These are phyloP conservation scores for Backusella psychrophila DNA, from an alignment of 192 early-diverging fungal species.

Conservation along the genomic window DNA sequence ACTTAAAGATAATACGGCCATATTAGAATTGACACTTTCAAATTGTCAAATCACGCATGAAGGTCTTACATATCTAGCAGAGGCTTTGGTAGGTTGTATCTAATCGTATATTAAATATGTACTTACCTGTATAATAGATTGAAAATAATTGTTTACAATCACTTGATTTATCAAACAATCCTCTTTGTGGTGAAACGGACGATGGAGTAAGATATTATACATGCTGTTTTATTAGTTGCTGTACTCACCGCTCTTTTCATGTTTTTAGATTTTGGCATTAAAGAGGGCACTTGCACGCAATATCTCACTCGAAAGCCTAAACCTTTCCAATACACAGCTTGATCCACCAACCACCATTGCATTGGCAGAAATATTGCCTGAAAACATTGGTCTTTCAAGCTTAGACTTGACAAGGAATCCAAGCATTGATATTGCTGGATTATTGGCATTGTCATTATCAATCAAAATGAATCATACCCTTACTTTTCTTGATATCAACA, in stretches of 20 bases:
- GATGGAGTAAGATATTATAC: constrained; percentile 17
- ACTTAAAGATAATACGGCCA: not conserved
- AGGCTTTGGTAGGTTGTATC: constrained; percentile 41
- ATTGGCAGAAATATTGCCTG: constrained; percentile 80
- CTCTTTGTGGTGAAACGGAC: constrained; percentile 19
- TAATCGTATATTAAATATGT: not conserved
- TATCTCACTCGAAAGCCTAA: constrained; percentile 1
- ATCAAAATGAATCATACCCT: constrained; percentile 79
- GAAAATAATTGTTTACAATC: constrained; percentile 16
- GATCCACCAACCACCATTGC: constrained; percentile 57
- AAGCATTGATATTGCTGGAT: constrained; percentile 74
- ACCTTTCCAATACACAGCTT: constrained; percentile 17
- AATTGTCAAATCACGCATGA: constrained; percentile 45
- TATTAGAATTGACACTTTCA: constrained; percentile 16
- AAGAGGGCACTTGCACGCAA: constrained; percentile 20
- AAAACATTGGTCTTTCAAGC: constrained; percentile 61
- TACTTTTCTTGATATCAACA: constrained; percentile 35
- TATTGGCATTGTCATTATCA: constrained; percentile 80
- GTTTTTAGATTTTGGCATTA: constrained; percentile 11
- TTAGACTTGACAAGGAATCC: constrained; percentile 81
- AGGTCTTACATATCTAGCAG: constrained; percentile 42
- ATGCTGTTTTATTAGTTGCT: not conserved
- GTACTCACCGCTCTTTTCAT: not conserved
- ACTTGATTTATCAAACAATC: constrained; percentile 21
- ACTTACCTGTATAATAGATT: not conserved